Base-by-base conservation (phyloP, 1,284 basidiomycete genomes). In the Golubevia pallescens region DNA sequence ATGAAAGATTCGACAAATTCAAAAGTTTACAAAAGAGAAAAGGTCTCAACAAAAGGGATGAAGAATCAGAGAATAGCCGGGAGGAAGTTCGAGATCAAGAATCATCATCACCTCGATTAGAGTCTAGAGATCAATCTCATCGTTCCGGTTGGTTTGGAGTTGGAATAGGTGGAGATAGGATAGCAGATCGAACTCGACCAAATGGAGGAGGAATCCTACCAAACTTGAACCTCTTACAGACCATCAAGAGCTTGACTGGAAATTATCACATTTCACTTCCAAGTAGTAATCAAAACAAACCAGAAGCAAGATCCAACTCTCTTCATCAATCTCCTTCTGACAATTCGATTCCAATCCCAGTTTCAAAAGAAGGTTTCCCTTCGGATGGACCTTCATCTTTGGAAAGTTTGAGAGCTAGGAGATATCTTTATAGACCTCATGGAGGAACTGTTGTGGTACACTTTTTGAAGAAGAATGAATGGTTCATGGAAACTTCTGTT, bases 381-480 rank as follows among this genome's bases (percentile, higher is more conserved):
- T 48, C 42, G 16, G 16, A 10, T 48, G 42, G 42, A 48, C 8
- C 42, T 48, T 16, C 8, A 48, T 48, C 42, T 48, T 10, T 16
- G 16, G 42, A 10, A 13, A 13, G 13, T 16, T 13, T 48, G 13
- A 48, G 42, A 48, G 8, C 42, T 13, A 48, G 42, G 16, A 4
- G 34, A 5, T 10, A 38, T 38, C 34, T 38, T 10, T 38, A 38
- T 38, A 38, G 59, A 7, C 75, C 76, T 3, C 70, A 87, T 59
- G 96, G 96, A 1, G 96, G 96, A 2, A 99, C 96, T 0, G 90
- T 96, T 55, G 92, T 95, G 23, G 94, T 99, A 56, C 96, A 99
- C 87, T 98, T 93, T 84, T 92, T 98, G 87, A 99, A 98, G 90
- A 92, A 94, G 86, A 91, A 93, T 76, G 92, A 93, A 87, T 99